Percentiles rank a stretch among this genome's conserved stretches.
Conservation (phyloP, 2,329 filamentous ascomycete species). For the Anisogramma anomala region DNA sequence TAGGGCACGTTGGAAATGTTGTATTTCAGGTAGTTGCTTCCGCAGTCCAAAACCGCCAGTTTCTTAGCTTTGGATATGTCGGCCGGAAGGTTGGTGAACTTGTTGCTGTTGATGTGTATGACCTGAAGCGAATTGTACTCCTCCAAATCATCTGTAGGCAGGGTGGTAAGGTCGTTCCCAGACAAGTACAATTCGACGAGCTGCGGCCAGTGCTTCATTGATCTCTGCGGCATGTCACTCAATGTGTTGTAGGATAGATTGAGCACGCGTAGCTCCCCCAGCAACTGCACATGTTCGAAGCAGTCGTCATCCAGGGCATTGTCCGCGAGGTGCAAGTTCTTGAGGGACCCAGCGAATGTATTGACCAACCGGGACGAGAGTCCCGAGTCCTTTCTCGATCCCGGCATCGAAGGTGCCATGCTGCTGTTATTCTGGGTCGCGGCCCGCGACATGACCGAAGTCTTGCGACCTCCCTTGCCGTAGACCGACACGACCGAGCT, state of each 20-base stretch:
- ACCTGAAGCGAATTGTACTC: conserved; percentile 79
- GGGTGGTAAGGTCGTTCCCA: conserved; percentile 81
- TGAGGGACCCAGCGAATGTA: conserved; percentile 79
- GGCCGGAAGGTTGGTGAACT: conserved; percentile 91
- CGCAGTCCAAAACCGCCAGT: conserved; percentile 82
- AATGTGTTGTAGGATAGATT: conserved; percentile 94
- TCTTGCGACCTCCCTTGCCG: conserved; percentile 70
- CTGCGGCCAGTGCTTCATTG: conserved; percentile 80
- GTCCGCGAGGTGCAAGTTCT: conserved; percentile 79
- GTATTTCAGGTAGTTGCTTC: conserved; percentile 92
- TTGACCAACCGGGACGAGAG: conserved; percentile 67
- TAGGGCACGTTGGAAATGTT: conserved; percentile 99
- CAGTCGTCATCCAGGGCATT: conserved; percentile 91
- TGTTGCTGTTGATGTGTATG: conserved; percentile 92
- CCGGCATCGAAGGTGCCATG: conserved; percentile 37
- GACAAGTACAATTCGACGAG: conserved; percentile 88
- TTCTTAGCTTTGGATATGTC: conserved; percentile 92
- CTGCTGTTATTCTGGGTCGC: conserved; percentile 33
- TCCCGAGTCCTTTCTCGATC: conserved; percentile 74
- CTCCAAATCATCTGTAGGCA: conserved; percentile 89
- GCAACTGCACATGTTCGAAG: conserved; percentile 76
- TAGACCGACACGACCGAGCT: conserved; percentile 74
- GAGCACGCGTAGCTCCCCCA: conserved; percentile 74
- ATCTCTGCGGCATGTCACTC: conserved; percentile 79
- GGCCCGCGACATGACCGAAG: conserved; percentile 64